Evolutionary conservation across 805 yeast genomes (phyloP).

Genomic region (Ogataea henricii): DNA sequence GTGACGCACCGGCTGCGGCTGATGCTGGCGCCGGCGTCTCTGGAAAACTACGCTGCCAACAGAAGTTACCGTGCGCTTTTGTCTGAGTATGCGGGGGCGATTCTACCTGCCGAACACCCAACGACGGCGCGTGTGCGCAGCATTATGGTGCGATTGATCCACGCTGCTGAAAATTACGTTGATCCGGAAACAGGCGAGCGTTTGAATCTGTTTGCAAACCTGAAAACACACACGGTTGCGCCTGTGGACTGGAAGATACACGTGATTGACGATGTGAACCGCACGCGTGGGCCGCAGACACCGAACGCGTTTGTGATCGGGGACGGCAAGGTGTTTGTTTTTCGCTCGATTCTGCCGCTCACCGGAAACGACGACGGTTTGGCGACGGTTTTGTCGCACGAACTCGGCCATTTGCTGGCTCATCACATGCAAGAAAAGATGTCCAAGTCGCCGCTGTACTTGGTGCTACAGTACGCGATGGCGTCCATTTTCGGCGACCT

Average conservation of each 20-base stretch:
- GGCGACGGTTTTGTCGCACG: conserved; percentile 95
- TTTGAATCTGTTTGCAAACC: conserved; percentile 27
- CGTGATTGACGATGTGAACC: conserved; percentile 65
- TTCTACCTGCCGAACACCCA: conserved; percentile 69
- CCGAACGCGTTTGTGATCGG: conserved; percentile 98
- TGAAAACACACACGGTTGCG: conserved; percentile 29
- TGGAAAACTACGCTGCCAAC: conserved; percentile 66
- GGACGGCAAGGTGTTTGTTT: conserved; percentile 93
- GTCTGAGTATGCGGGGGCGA: conserved; percentile 47
- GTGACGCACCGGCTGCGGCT: conserved; percentile 72
- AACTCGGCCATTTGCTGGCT: conserved; percentile 91
- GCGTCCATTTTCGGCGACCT: conserved; percentile 64
- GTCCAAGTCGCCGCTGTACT: conserved; percentile 73
- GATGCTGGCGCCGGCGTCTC: conserved; percentile 66
- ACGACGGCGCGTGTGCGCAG: conserved; percentile 52
- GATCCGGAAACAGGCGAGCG: conserved; percentile 37
- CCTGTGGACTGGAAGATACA: conserved; percentile 72
- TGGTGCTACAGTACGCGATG: conserved; percentile 51
- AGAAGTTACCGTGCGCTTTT: conserved; percentile 63
- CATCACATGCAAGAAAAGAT: conserved; percentile 86
- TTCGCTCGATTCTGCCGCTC: conserved; percentile 73
- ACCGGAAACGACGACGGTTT: conserved; percentile 84
- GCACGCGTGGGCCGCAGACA: conserved; percentile 56
- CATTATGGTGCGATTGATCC: conserved; percentile 66
- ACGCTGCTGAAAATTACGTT: conserved; percentile 48